A percentile compares a stretch with the other conserved stretches of the same genome.
These are phyloP conservation scores for Chrysoporthe deuterocubensis DNA, from an alignment of 2,329 filamentous ascomycete species.

Conservation along the genomic window DNA sequence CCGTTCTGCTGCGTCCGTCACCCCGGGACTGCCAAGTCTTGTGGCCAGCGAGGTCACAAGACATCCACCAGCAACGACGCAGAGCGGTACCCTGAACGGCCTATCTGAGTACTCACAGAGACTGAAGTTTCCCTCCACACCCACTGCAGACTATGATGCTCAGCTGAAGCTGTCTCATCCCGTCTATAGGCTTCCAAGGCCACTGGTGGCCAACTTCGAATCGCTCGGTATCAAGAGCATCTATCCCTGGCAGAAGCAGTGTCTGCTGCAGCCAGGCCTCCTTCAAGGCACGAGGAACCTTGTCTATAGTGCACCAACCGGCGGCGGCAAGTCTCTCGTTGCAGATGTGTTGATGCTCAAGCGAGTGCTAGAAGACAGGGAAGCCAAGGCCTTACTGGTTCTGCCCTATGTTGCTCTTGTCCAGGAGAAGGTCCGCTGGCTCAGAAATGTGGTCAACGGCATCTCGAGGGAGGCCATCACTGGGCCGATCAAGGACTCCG, in stretches of 20 bases:
- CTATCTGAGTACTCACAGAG: constrained; percentile 63
- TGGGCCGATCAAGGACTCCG: constrained; percentile 38
- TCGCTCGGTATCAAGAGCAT: constrained; percentile 71
- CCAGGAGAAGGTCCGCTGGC: constrained; percentile 78
- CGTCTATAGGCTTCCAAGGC: constrained; percentile 63
- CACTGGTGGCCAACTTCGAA: constrained; percentile 67
- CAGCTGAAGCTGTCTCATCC: constrained; percentile 65
- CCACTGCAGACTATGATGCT: constrained; percentile 54
- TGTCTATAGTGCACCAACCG: constrained; percentile 80
- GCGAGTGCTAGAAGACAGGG: constrained; percentile 64
- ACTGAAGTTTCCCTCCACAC: constrained; percentile 55
- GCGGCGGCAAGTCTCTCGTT: constrained; percentile 77
- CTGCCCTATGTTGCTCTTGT: constrained; percentile 80
- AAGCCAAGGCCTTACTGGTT: constrained; percentile 71
- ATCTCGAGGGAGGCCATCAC: constrained; percentile 49
- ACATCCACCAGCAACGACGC: constrained; percentile 9
- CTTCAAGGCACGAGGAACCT: constrained; percentile 69
- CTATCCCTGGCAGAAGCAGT: constrained; percentile 80
- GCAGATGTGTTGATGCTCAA: constrained; percentile 76
- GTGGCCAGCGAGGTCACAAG: constrained; percentile 52
- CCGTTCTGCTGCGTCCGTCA: constrained; percentile 21
- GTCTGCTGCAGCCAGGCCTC: constrained; percentile 69
- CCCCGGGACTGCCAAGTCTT: constrained; percentile 30
- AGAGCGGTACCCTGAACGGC: constrained; percentile 22
- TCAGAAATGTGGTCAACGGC: constrained; percentile 67